Evolutionary conservation across 2,329 filamentous ascomycete species (phyloP), one percentile per base, ranked within the genome.

Genomic region (Niveomyces coronatus): DNA sequence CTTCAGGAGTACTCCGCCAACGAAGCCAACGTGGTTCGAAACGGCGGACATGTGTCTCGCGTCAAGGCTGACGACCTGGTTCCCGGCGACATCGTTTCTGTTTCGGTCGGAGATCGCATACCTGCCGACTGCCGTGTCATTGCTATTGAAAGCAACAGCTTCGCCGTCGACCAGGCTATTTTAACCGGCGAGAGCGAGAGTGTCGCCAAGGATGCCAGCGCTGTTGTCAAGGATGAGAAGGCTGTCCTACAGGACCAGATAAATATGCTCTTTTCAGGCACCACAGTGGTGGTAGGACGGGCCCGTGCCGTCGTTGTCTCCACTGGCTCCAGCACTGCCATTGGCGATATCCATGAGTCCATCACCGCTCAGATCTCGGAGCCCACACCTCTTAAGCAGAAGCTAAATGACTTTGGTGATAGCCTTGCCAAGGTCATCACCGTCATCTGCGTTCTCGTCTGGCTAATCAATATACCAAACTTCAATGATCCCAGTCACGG

Each of bases 1-100:
- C 76, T 98, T 41, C 91, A 98, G 64, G 89, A 98, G 74, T 98
- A 98, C 67, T 96, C 89, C 20, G 91, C 91, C 54, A 98, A 96
- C 63, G 86, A 94, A 62, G 89, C 91, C 50, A 98, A 89, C 57
- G 89, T 94, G 37, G 62, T 94, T 42, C 84, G 91, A 53, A 80
- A 89, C 64, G 63, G 65, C 51, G 87, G 89, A 35, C 76, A 81
- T 50, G 68, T 89, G 45, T 76, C 79, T 47, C 78, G 83, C 49
- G 67, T 98, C 65, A 94, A 91, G 69, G 91, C 91, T n/a, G 91
- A 98, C 53, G 87, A 96, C 47, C 66, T 98, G 49, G 91, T 98
- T 17, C 91, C 93, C 10, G 91, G 91, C 53, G 91, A 98, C 57
- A 77, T 98, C 42, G 71, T 98, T 39, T 82, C 83, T 27, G 76